Evolutionary conservation across 2,329 filamentous ascomycete species (phyloP).

Genomic region (Hysterium pulicare): DNA sequence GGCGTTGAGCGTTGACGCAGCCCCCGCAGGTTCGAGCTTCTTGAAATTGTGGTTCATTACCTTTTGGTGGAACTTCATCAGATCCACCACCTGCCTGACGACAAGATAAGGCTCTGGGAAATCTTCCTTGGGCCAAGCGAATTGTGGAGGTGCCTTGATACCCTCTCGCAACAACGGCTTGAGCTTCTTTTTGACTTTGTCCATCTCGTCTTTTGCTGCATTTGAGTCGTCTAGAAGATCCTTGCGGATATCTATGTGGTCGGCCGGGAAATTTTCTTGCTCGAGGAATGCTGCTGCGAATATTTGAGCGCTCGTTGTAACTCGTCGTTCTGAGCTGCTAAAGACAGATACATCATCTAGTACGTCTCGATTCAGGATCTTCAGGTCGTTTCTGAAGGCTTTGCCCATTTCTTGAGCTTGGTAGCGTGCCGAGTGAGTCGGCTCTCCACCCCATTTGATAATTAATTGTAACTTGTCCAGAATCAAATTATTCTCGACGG

Average conservation of each 20-base stretch:
- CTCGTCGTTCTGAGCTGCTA: constrained; percentile 90
- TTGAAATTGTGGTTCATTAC: constrained; percentile 94
- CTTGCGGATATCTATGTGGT: constrained; percentile 88
- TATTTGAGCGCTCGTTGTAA: constrained; percentile 94
- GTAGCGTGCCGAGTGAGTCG: constrained; percentile 94
- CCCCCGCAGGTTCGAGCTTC: constrained; percentile 65
- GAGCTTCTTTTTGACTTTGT: constrained; percentile 99
- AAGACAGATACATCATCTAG: constrained; percentile 92
- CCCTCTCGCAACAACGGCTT: constrained; percentile 89
- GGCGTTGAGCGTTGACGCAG: constrained; percentile 59
- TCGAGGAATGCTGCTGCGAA: constrained; percentile 88
- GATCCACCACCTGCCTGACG: constrained; percentile 82
- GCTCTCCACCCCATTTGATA: constrained; percentile 98
- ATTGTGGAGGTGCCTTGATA: constrained; percentile 89
- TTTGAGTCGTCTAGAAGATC: constrained; percentile 96
- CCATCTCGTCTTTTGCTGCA: constrained; percentile 98
- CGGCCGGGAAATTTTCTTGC: constrained; percentile 76
- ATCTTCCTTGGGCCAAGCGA: constrained; percentile 91
- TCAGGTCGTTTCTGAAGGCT: constrained; percentile 92
- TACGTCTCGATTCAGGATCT: constrained; percentile 87
- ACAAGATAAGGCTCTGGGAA: constrained; percentile 94
- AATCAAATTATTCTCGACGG: constrained; percentile 86
- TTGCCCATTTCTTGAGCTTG: constrained; percentile 92
- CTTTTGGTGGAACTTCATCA: constrained; percentile 95
- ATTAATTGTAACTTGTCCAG: constrained; percentile 96